Evolutionary conservation across 371 early-diverging fungal species (phyloP).

Genomic region (Cokeromyces recurvatus): DNA sequence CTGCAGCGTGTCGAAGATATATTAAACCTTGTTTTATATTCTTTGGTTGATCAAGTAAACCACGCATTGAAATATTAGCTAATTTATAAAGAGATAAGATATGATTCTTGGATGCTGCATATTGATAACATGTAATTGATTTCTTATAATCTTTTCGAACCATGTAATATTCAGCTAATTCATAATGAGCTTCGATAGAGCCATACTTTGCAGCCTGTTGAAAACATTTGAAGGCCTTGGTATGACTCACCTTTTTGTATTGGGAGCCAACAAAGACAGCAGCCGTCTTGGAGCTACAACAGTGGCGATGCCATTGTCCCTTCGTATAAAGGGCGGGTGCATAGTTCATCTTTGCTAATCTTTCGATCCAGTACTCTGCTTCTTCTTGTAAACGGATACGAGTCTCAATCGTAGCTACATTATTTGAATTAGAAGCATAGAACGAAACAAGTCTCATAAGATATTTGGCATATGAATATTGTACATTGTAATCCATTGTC

Average conservation of each 20-base stretch:
- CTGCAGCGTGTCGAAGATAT: conserved; percentile 32
- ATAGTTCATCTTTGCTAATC: conserved; percentile 60
- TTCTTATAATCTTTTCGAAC: conserved; percentile 56
- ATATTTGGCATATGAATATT: conserved; percentile 65
- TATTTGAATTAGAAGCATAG: not conserved
- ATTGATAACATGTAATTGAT: conserved; percentile 70
- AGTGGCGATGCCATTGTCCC: conserved; percentile 63
- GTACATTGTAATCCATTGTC: conserved; percentile 61
- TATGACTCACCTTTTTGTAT: conserved; percentile 13
- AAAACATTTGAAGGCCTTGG: conserved; percentile 44
- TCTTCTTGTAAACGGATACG: conserved; percentile 35
- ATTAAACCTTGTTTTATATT: conserved; percentile 22
- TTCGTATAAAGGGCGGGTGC: conserved; percentile 64
- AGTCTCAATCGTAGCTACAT: not conserved
- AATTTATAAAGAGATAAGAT: conserved; percentile 60
- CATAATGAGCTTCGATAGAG: conserved; percentile 30
- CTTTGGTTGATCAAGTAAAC: conserved; percentile 24
- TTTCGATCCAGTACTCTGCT: conserved; percentile 66
- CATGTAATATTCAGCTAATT: conserved; percentile 43
- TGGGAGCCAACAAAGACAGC: conserved; percentile 21
- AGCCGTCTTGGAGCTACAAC: conserved; percentile 19
- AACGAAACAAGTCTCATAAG: conserved; percentile 41
- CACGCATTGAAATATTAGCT: conserved; percentile 28
- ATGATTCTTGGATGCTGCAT: conserved; percentile 70
- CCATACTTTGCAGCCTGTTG: conserved; percentile 31